These are phyloP conservation scores for Curvularia lunata DNA, from an alignment of 2,329 filamentous ascomycete genomes.

Conservation along the genomic window DNA sequence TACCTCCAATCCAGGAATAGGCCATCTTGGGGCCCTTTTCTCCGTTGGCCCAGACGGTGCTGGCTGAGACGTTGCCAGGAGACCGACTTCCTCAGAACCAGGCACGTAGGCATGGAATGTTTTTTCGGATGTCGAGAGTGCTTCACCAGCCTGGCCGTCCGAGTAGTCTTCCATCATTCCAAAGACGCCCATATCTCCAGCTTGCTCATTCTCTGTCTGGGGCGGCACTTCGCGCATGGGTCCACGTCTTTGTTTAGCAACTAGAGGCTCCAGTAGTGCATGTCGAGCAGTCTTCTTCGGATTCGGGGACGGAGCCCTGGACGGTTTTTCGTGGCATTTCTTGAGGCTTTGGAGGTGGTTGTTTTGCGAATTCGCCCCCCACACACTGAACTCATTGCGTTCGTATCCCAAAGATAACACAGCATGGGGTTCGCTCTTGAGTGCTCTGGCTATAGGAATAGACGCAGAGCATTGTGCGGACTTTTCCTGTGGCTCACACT, in stretches of 20 bases:
- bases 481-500: constrained; percentile 16
- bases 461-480: constrained; percentile 25
- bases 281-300: constrained; percentile 20
- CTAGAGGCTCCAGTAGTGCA: constrained; percentile 38
- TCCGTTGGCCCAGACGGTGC: constrained; percentile 7
- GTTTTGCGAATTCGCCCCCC: constrained; percentile 15
- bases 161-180: constrained; percentile 42
- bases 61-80: constrained; percentile 19
- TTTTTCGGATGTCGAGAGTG: constrained; percentile 17
- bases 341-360: constrained; percentile 26
- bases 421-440: constrained; percentile 20
- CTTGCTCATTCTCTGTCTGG: constrained; percentile 32
- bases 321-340: constrained; percentile 37
- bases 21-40: constrained; percentile 23
- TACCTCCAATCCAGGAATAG: constrained; percentile 24
- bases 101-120: constrained; percentile 20
- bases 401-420: constrained; percentile 7
- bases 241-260: constrained; percentile 35
- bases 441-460: constrained; percentile 22
- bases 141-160: constrained; percentile 30
- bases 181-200: constrained; percentile 34
- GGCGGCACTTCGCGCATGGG: constrained; percentile 28
- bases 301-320: constrained; percentile 22
- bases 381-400: constrained; percentile 19
- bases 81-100: constrained; percentile 19